Conservation (phyloP, 495 filamentous ascomycete species). For the Cenococcum geophilum region DNA sequence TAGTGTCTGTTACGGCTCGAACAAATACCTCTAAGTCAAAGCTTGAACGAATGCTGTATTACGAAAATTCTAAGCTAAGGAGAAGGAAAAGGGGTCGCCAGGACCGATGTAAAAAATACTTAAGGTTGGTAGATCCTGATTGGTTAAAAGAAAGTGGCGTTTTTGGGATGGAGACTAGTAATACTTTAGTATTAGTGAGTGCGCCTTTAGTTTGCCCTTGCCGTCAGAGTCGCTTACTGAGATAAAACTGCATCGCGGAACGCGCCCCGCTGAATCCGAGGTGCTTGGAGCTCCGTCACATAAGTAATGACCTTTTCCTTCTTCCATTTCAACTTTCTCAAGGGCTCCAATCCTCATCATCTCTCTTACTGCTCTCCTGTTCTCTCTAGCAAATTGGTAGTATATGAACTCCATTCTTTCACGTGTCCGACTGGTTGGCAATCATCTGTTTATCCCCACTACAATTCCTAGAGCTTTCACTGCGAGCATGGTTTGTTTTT, state of each 20-base stretch:
- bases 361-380: not conserved
- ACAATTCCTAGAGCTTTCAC: not conserved
- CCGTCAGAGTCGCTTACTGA: not conserved
- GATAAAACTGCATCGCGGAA: constrained; percentile 3
- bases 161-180: no score
- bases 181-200: no score
- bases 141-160: no score
- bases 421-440: not conserved
- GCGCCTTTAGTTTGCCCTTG: no score
- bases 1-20: no score
- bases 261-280: not conserved
- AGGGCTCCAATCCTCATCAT: not conserved
- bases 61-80: no score
- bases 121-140: no score
- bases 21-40: no score
- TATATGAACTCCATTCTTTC: not conserved
- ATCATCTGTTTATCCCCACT: not conserved
- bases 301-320: not conserved
- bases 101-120: no score
- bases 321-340: not conserved
- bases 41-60: no score
- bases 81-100: no score
- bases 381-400: not conserved
- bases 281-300: not conserved
- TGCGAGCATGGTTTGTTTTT: not conserved